phyloP scores from a whole-genome alignment of 192 early-diverging fungal genomes.

The Funneliformis geosporum region DNA sequence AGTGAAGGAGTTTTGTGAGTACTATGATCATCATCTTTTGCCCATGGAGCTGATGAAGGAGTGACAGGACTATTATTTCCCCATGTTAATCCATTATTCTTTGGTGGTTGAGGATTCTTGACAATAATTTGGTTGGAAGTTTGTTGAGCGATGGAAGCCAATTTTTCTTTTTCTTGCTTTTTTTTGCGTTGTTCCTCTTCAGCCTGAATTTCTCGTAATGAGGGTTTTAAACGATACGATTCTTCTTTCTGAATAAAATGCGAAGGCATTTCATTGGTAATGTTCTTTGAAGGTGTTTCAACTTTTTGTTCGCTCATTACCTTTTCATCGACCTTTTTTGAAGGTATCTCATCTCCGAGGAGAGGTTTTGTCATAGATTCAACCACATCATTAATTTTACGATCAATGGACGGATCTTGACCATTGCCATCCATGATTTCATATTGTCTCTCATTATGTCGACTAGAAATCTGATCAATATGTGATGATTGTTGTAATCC shows the following conservation, averaged over 20 bases:
- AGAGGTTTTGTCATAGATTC: conserved; percentile 3
- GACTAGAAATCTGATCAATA: conserved; percentile 37
- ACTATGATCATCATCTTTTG: conserved; percentile 38
- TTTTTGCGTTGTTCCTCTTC: conserved; percentile 43
- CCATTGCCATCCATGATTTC: conserved; percentile 37
- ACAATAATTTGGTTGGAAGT: background rate
- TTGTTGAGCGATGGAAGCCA: background rate
- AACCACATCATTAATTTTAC: conserved; percentile 40
- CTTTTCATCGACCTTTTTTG: background rate
- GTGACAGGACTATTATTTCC: conserved; percentile 9
- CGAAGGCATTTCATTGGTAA: background rate
- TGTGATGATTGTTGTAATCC: conserved; percentile 37
- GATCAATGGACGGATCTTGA: conserved; percentile 45
- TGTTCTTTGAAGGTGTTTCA: background rate
- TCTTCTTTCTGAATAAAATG: conserved; percentile 14
- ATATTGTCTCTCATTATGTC: conserved; percentile 40
- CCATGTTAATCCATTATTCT: conserved; percentile 10
- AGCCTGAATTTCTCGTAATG: conserved; percentile 49
- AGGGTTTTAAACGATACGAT: conserved; percentile 22
- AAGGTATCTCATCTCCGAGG: background rate
- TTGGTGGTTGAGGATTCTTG: conserved; percentile 11
- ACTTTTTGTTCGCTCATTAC: background rate
- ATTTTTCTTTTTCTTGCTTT: conserved; percentile 39
- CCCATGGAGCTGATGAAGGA: conserved; percentile 39
- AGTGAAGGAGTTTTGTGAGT: conserved; percentile 49